Percentiles rank a stretch among this genome's conserved stretches.
phyloP scores from a whole-genome alignment of 2,329 filamentous ascomycete genomes.

The Hawksworthiomyces lignivorus region DNA sequence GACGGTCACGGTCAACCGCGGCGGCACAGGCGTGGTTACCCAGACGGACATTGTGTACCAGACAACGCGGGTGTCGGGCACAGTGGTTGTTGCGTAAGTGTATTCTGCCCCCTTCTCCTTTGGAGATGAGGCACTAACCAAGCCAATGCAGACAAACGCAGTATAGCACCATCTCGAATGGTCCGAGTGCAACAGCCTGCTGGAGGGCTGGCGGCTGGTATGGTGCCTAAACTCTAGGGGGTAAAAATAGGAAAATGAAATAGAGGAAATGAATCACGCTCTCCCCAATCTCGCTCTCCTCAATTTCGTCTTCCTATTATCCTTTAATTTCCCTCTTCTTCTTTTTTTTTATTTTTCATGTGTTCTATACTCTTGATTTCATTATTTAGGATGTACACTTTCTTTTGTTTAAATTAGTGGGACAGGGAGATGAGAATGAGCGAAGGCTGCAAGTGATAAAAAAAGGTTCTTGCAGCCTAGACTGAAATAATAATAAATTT shows the following conservation, averaged over 20 bases:
- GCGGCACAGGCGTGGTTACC: slow-evolving; percentile 22
- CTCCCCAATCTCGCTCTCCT: no score
- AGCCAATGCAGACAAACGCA: slow-evolving; percentile 22
- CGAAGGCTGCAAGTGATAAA: no score
- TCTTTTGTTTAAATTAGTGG: no score
- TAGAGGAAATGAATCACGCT: no score
- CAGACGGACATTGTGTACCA: slow-evolving; percentile 28
- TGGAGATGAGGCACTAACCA: background rate
- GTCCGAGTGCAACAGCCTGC: slow-evolving; percentile 28
- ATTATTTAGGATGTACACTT: no score
- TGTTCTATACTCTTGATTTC: no score
- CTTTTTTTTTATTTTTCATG: no score
- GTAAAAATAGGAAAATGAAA: background rate
- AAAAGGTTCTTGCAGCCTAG: no score
- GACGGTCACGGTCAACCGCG: slow-evolving; percentile 25
- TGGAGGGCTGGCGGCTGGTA: slow-evolving; percentile 30
- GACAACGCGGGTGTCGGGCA: slow-evolving; percentile 26
- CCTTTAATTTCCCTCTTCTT: no score
- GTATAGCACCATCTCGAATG: slow-evolving; percentile 26
- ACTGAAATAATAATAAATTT: no score
- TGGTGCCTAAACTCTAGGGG: slow-evolving; percentile 11
- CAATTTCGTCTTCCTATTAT: no score
- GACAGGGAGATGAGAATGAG: no score
- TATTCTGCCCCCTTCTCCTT: background rate
- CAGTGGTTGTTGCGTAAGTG: slow-evolving; percentile 29